Evolutionary conservation across 192 early-diverging fungal species (phyloP), one percentile per base, ranked within the genome.

Genomic region (Pilobolus umbonatus): DNA sequence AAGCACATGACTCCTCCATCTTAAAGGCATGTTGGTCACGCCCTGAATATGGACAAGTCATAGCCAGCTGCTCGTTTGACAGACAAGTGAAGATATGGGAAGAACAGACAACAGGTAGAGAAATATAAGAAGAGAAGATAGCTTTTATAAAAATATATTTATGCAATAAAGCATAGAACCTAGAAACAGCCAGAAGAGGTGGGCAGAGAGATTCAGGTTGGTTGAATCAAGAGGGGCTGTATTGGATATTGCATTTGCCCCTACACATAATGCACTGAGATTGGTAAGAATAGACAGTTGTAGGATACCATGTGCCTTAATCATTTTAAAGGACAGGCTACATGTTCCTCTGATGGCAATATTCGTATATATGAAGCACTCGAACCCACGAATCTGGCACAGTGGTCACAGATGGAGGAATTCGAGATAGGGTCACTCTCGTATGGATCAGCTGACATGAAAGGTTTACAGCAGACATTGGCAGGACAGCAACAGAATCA

Each of bases 1-100:
- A 82, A 80, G 92, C 78, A 3, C 96, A 96, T 72, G 94, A 95
- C 56, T 80, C 87, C 53, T 89, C 88, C 2, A 81, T 96, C 19
- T 65, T 94, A 12, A 88, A 85, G 64, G 84, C 90, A n/a, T 76
- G 81, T 45, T 98, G 92, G 91, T 89, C 91, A n/a, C 91, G 94
- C 76, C 94, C 96, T n/a, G 96, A 96, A 67, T 96, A 88, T 74
- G 94, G 94, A 3, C 88, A 91, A 62, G 76, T 96, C 7, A 72
- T 98, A 40, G 94, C 94, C 1, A 85, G 86, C 12, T 94, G 92
- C 57, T 94, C 92, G 40, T 91, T 95, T 64, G 96, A 98, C 69
- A 80, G 92, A 39, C 88, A 84, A 9, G 87, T 95, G 14, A 82
- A 82, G 61, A 88, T 98, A 29, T 98, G 93, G 93, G 91, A 95